Evolutionary conservation across 768 basidiomycete species (phyloP).

Genomic region (Macrolepiota dolichaula): DNA sequence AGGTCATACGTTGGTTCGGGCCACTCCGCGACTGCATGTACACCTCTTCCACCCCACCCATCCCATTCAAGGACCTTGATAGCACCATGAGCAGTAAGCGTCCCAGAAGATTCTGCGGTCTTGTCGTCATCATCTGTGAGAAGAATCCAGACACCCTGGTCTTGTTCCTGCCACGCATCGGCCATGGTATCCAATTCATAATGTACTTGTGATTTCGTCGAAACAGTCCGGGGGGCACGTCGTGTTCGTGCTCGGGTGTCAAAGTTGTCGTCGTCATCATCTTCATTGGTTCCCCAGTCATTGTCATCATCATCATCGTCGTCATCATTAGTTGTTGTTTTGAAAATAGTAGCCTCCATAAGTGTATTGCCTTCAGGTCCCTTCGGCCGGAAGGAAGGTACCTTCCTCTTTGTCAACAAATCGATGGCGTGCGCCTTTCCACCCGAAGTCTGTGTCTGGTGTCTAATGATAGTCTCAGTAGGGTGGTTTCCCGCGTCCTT

Average conservation of each 20-base stretch:
- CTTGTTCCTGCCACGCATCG: not conserved
- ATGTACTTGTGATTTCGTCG: not conserved
- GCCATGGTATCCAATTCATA: not conserved
- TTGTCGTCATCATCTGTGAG: slow-evolving; percentile 47
- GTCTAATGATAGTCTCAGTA: slow-evolving; percentile 28
- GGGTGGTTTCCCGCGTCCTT: slow-evolving; percentile 1
- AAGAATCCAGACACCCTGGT: slow-evolving; percentile 38
- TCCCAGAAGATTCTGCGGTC: slow-evolving; percentile 15
- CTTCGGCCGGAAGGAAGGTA: not conserved
- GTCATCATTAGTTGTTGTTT: too few species aligned
- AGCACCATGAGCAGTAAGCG: slow-evolving; percentile 27
- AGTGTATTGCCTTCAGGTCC: not conserved
- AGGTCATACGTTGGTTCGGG: slow-evolving; percentile 20
- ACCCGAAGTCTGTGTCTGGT: slow-evolving; percentile 43
- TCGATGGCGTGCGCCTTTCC: slow-evolving; percentile 54
- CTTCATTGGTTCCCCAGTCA: not conserved
- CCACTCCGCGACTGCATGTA: slow-evolving; percentile 41
- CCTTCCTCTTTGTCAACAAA: slow-evolving; percentile 28
- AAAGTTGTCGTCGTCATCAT: slow-evolving; percentile 14
- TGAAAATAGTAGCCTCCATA: not conserved
- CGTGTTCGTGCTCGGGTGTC: not conserved
- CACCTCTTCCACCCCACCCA: slow-evolving; percentile 37
- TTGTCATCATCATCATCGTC: not conserved
- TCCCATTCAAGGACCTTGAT: slow-evolving; percentile 49
- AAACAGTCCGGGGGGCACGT: not conserved